These are phyloP conservation scores for Septoria petroselini DNA, from an alignment of 2,329 filamentous ascomycete species.

Conservation along the genomic window DNA sequence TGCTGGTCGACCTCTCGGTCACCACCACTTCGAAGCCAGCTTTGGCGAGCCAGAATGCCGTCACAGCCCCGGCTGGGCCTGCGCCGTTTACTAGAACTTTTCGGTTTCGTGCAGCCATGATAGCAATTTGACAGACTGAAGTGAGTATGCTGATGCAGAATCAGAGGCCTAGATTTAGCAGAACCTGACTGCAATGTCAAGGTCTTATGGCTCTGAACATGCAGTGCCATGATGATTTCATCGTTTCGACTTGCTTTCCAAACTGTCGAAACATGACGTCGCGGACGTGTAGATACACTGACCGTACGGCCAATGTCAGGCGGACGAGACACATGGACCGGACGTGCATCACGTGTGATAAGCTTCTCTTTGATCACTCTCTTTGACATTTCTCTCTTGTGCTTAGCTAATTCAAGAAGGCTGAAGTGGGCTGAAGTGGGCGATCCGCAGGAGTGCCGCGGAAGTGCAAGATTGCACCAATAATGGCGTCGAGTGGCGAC, in stretches of 20 bases:
- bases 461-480: too few relatives aligned
- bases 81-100: slow-evolving; percentile 19
- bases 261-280: background rate
- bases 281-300: background rate
- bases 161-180: too few relatives aligned
- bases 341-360: background rate
- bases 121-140: background rate
- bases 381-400: too few relatives aligned
- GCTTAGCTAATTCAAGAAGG: too few relatives aligned
- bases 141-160: background rate
- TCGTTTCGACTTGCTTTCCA: background rate
- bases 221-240: background rate
- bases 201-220: too few relatives aligned
- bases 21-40: slow-evolving; percentile 23
- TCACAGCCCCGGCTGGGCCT: slow-evolving; percentile 37
- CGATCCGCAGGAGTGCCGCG: too few relatives aligned
- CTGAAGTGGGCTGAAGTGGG: too few relatives aligned
- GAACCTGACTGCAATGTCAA: too few relatives aligned
- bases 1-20: slow-evolving; percentile 20
- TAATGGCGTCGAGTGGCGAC: too few relatives aligned
- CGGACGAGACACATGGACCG: too few relatives aligned
- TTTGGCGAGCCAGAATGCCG: slow-evolving; percentile 40
- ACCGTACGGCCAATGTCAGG: background rate
- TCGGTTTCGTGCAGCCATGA: slow-evolving; percentile 11
- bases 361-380: too few relatives aligned